Base-by-base conservation (phyloP, 176 grass and related monocot species). In the Dactylis glomerata region DNA sequence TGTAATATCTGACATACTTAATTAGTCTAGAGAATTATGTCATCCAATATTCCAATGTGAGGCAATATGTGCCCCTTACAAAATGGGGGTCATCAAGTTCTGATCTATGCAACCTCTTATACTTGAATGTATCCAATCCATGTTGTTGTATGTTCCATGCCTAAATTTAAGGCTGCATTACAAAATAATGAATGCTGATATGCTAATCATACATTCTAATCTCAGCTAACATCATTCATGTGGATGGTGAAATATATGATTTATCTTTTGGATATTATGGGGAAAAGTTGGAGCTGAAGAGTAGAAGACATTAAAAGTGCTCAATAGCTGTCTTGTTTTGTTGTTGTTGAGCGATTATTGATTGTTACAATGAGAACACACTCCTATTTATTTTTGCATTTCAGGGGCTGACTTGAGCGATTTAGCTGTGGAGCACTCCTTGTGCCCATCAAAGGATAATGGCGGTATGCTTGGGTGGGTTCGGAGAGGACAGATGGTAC, bases 391-490 rank as follows among this genome's bases (percentile, higher is more conserved):
- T 4, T 55, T 47, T 42, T 70, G 2, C 12, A 70, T 85, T 92
- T 86, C 87, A 99, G 96, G 93, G 37, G 83, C 67, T 12, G 96
- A 99, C 84, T 80, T 99, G 87, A 99, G 96, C 63, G 96, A 99
- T 79, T 96, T 99, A 77, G 93, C 96, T 0, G 62, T 87, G 61
- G 91, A 96, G 68, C 86, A 96, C 67, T 99, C 96, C 46, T 84
- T 99, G 34, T 99, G 96, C 20, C 96, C 96, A 78, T 98, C 96
- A 41, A 99, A 96, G 85, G 96, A 99, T 84, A 94, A 89, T 84
- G 96, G 96, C 8, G 96, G 96, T 27, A 99, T 99, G 93, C 91
- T 99, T 55, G 96, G 96, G 52, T 99, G 96, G 96, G 86, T 96
- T 84, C 91, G 96, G 73, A 92, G 24, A 82, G 96, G 93, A 55